Base-by-base conservation (phyloP, 148 eudicot genomes). In the Fallopia convolvulus region DNA sequence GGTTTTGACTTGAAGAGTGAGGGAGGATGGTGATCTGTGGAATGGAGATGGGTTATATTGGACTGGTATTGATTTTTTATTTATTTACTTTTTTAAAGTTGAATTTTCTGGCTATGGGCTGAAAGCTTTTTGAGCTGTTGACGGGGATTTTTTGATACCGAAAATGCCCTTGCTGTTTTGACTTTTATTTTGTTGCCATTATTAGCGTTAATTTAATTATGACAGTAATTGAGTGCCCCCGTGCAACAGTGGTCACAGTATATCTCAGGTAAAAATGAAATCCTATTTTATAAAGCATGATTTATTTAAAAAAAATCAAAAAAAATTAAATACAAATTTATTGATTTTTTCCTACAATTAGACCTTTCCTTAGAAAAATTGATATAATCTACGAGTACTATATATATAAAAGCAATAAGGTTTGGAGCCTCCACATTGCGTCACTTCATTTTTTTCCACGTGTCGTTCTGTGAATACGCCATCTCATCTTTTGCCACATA, bases 1-100 rank as follows among this genome's bases (percentile, higher is more conserved):
- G 75, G 75, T 73, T 73, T 73, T 73, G 75, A 73, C 75, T 48
- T 73, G 70, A 68, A 36, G 72, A 68, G 72, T 68, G 72, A 68
- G 72, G 36, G 72, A 68, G 72, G 72, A 33, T 36, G 72, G 44
- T 68, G 21, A 68, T 68, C 20, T 68, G 46, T 68, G 72, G 46
- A 1, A 46, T 68, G 72, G 44, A 46, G 8, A 68, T 36, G 72
- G 72, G 44, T 68, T 68, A 68, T 68, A 68, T 68, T 68, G 72
- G 36, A 68, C 72, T 39, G 72, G 21, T 68, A 5, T 33, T 68
- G 15, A 5, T 7, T 61, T 26, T 26, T 26, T 26, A 26, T 26
- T 61, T 68, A 15, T 33, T 58, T 58, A 20, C 3, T 8, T 68
- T 33, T 68, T 36, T 68, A 68, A 68, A 68, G 72, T 68, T 68